Base-by-base conservation (phyloP, 2,329 filamentous ascomycete species). In the Fonsecaea pedrosoi region DNA sequence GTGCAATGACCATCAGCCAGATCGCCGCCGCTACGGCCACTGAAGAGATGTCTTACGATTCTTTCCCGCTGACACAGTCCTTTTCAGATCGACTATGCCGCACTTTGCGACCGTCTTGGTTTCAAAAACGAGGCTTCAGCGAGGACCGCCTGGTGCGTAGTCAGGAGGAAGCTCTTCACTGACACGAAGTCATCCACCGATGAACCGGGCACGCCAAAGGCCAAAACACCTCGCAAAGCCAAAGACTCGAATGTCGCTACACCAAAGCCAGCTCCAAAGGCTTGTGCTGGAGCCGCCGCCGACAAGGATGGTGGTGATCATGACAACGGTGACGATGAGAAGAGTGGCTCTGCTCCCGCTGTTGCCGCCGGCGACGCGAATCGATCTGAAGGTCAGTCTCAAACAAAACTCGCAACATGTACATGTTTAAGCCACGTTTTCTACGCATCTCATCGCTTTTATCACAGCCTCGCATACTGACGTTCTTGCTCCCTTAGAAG, bases 71-170 rank as follows among this genome's bases (percentile, higher is more conserved):
- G 70, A 54, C 68, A 62, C 54, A 18, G 15, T 30, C 18, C 45
- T 59, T n/a, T 38, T 30, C 35, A 71, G 69, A 57, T 71, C 40
- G 79, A 83, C 71, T 78, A 75, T 65, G 72, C 75, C 0, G 78
- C 75, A 30, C 69, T 82, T 9, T 79, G 80, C 25, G 62, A 69
- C 10, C 73, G 70, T 35, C 74, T 74, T 12, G 76, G 76, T 21
- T 77, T 79, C 67, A 79, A 78, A 65, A 80, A 77, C 60, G 69
- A 67, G 1, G 64, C 64, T 7, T 77, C 78, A 1, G 80, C 80
- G 3, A 72, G 69, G 13, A 74, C 76, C n/a, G 67, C 75, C 15
- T 82, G 77, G 68, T 69, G 72, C 40, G 74, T 73, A 10, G 74
- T 78, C 10, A 80, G 76, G 63, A 78, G 77, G 65, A 82, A 80